Evolutionary conservation across 2,329 filamentous ascomycete genomes (phyloP).

Genomic region (Fusarium sublunatum): DNA sequence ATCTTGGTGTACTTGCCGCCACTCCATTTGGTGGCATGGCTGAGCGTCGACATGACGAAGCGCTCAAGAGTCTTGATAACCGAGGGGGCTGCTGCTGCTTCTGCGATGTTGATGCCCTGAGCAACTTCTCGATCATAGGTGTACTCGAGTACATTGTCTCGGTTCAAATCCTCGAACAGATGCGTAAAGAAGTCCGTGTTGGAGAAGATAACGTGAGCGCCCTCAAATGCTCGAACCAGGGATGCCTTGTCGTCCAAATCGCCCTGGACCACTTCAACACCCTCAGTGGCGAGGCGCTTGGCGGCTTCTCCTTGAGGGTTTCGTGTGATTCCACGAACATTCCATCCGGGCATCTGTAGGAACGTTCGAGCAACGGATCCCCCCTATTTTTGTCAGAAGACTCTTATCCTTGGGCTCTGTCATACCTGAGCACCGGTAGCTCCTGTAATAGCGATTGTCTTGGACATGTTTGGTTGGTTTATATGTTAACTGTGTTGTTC

Average conservation of each 20-base stretch:
- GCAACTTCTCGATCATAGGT: conserved; percentile 25
- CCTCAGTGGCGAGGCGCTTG: conserved; percentile 7
- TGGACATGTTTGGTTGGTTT: not conserved
- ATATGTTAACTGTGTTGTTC: too few species aligned
- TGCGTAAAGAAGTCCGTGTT: conserved; percentile 28
- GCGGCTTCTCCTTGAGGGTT: conserved; percentile 1
- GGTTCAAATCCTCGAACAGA: conserved; percentile 11
- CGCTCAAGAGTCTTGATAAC: conserved; percentile 15
- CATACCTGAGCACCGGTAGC: not conserved
- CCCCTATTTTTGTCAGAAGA: conserved; percentile 12
- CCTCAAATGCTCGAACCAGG: conserved; percentile 21
- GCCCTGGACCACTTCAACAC: conserved; percentile 28
- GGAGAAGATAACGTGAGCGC: conserved; percentile 28
- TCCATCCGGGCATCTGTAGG: conserved; percentile 17
- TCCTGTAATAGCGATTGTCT: not conserved
- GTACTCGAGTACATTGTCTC: conserved; percentile 2
- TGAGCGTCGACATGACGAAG: conserved; percentile 27
- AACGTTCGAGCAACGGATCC: conserved; percentile 27
- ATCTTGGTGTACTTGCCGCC: conserved; percentile 23
- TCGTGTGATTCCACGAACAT: conserved; percentile 31
- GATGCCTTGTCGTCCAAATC: conserved; percentile 17
- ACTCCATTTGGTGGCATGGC: conserved; percentile 29
- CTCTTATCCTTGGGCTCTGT: not conserved
- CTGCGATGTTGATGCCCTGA: conserved; percentile 1
- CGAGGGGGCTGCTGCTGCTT: conserved; percentile 22